These are phyloP conservation scores for Lanmaoa pseudosensibilis DNA, from an alignment of 768 basidiomycete species.

Conservation along the genomic window DNA sequence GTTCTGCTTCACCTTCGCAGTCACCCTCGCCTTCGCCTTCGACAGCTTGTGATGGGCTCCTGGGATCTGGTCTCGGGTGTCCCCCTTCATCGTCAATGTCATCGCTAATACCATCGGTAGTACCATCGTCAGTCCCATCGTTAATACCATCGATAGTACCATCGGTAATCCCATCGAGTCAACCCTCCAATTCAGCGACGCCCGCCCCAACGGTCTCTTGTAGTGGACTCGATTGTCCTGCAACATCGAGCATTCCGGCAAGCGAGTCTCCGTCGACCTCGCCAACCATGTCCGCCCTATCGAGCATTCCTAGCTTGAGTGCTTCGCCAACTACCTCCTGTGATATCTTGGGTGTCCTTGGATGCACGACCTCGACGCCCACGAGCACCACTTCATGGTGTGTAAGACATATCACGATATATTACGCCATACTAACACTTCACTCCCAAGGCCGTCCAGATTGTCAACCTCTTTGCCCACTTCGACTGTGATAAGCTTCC, in stretches of 20 bases:
- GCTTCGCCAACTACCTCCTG: constrained; percentile 16
- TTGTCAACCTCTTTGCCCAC: constrained; percentile 2
- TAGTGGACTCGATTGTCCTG: constrained; percentile 16
- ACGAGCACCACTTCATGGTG: background rate
- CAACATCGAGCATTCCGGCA: constrained; percentile 9
- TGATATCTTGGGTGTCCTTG: constrained; percentile 16
- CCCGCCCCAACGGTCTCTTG: constrained; percentile 3
- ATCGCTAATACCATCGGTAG: too few species aligned
- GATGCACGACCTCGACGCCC: constrained; percentile 15
- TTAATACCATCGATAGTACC: too few species aligned
- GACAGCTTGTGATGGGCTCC: constrained; percentile 10
- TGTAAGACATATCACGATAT: background rate
- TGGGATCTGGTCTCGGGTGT: constrained; percentile 18
- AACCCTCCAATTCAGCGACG: background rate
- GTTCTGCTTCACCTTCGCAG: background rate
- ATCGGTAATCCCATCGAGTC: too few species aligned
- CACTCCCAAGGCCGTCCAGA: background rate
- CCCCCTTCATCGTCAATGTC: background rate
- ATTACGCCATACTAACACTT: background rate
- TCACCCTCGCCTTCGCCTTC: background rate
- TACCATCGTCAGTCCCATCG: too few species aligned
- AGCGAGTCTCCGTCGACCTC: constrained; percentile 5
- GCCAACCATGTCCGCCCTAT: background rate
- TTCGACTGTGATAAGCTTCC: constrained; percentile 35
- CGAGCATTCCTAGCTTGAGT: background rate